A percentile compares a stretch with the other conserved stretches of the same genome.
phyloP scores from a whole-genome alignment of 2,329 filamentous ascomycete species.

The Arachnomyces sp. region DNA sequence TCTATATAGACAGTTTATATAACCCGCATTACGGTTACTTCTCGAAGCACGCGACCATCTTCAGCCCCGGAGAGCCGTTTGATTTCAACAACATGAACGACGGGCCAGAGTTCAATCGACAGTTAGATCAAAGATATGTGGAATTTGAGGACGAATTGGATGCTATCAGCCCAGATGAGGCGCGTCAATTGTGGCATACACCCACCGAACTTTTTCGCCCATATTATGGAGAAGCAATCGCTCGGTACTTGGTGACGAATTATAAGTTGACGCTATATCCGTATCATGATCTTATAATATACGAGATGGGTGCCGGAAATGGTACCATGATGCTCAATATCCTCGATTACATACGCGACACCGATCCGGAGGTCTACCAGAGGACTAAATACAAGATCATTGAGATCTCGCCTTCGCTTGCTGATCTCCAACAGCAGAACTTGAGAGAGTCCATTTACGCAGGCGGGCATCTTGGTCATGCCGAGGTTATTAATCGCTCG shows the following conservation, averaged over 20 bases:
- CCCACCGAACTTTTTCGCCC: constrained; percentile 95
- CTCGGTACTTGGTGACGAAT: constrained; percentile 90
- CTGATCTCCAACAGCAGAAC: constrained; percentile 66
- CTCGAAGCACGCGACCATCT: constrained; percentile 93
- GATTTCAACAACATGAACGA: constrained; percentile 74
- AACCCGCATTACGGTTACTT: constrained; percentile 95
- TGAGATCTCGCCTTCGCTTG: constrained; percentile 81
- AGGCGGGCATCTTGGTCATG: constrained; percentile 71
- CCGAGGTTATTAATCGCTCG: constrained; percentile 89
- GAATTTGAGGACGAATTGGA: constrained; percentile 88
- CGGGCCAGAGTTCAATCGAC: constrained; percentile 73
- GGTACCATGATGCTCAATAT: constrained; percentile 98
- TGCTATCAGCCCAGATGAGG: constrained; percentile 59
- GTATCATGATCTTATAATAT: constrained; percentile 94
- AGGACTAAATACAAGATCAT: constrained; percentile 93
- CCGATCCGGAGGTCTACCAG: constrained; percentile 85
- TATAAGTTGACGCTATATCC: constrained; percentile 92
- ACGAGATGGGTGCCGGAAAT: constrained; percentile 96
- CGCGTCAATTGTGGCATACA: constrained; percentile 94
- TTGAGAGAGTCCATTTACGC: constrained; percentile 59
- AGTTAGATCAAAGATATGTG: constrained; percentile 72
- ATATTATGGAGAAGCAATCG: constrained; percentile 93
- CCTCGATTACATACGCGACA: constrained; percentile 85
- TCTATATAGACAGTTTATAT: constrained; percentile 70
- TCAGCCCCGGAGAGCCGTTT: constrained; percentile 85